Evolutionary conservation across 257 asterid genomes (phyloP).

Genomic region (Knoxia roxburghii): DNA sequence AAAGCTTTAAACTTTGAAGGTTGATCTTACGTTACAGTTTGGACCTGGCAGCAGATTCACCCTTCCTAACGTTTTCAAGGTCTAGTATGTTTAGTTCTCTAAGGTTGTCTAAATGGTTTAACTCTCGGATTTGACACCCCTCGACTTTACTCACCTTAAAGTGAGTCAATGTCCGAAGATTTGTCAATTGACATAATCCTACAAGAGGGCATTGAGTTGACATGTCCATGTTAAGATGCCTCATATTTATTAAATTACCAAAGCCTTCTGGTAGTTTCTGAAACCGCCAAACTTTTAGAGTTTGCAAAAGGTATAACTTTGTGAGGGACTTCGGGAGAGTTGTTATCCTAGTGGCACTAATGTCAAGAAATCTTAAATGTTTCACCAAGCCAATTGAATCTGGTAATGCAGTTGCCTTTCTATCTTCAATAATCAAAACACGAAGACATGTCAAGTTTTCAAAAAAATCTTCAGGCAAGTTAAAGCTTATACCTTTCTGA

Average conservation of each 20-base stretch:
- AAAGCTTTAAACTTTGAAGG: too few species aligned
- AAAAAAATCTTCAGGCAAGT: background rate
- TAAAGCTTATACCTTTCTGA: background rate
- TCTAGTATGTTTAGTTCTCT: background rate
- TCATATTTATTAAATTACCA: constrained; percentile 13
- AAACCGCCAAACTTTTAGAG: constrained; percentile 13
- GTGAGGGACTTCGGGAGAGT: constrained; percentile 11
- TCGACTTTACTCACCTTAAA: constrained; percentile 7
- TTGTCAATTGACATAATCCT: constrained; percentile 14
- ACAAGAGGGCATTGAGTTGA: background rate
- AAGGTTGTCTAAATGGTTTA: constrained; percentile 15
- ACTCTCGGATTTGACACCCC: constrained; percentile 20
- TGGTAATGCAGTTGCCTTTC: background rate
- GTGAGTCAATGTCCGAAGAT: constrained; percentile 16
- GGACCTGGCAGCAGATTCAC: too few species aligned
- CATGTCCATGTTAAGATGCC: constrained; percentile 10
- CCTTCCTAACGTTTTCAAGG: too few species aligned
- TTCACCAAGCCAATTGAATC: constrained; percentile 11
- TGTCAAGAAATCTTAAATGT: constrained; percentile 15
- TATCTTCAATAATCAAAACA: background rate
- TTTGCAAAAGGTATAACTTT: constrained; percentile 16
- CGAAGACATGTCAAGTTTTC: constrained; percentile 5
- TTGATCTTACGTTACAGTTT: too few species aligned
- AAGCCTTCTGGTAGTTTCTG: background rate
- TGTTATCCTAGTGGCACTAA: background rate